phyloP scores from a whole-genome alignment of 805 yeast species.

The Nakazawaea peltata region DNA sequence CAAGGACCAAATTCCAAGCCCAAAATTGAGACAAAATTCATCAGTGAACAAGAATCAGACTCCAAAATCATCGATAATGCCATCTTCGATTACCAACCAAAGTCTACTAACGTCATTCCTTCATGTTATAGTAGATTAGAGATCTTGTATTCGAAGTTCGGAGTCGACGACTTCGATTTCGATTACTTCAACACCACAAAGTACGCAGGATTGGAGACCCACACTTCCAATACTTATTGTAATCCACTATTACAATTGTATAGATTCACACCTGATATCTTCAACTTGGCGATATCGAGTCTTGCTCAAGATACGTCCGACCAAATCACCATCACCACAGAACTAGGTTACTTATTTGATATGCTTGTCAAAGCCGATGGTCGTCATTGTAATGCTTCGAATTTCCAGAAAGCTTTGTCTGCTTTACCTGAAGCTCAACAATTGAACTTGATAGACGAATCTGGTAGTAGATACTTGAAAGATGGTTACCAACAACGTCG shows the following conservation, averaged over 20 bases:
- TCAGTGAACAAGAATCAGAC: constrained; percentile 44
- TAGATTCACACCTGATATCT: constrained; percentile 67
- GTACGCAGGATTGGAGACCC: constrained; percentile 84
- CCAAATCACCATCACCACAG: constrained; percentile 52
- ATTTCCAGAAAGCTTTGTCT: constrained; percentile 54
- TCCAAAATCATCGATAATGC: constrained; percentile 9
- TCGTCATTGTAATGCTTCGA: constrained; percentile 71
- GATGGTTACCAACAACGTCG: constrained; percentile 36
- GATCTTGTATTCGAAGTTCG: constrained; percentile 80
- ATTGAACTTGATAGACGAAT: constrained; percentile 45
- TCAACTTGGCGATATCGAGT: constrained; percentile 51
- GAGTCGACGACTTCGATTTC: constrained; percentile 92
- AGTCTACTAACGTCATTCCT: constrained; percentile 41
- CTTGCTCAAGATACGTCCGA: constrained; percentile 45
- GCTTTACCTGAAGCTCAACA: constrained; percentile 41
- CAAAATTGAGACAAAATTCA: constrained; percentile 34
- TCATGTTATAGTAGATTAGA: constrained; percentile 68
- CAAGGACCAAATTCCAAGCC: constrained; percentile 23
- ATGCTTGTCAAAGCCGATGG: constrained; percentile 83
- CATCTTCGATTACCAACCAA: constrained; percentile 23
- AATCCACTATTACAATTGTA: constrained; percentile 77
- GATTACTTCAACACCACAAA: constrained; percentile 68
- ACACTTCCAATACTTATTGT: constrained; percentile 67
- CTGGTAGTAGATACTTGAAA: constrained; percentile 26
- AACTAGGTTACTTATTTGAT: constrained; percentile 83